These are phyloP conservation scores for Heterobasidion parviporum DNA, from an alignment of 1,284 basidiomycete genomes.

Conservation along the genomic window DNA sequence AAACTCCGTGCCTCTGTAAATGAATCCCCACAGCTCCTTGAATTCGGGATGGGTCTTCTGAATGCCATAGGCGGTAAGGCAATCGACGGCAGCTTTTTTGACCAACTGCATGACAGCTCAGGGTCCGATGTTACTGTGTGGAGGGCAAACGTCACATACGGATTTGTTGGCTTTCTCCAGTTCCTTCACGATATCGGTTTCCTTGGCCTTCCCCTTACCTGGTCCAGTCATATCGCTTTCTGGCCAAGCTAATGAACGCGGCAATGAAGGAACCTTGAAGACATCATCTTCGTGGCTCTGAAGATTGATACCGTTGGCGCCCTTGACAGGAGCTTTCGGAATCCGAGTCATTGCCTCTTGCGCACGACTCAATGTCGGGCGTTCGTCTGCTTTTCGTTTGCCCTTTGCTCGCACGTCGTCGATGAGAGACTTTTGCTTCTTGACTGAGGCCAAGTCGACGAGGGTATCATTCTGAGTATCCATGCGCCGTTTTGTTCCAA, in stretches of 20 bases:
- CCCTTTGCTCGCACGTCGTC: neutral
- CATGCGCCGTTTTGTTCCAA: constrained; percentile 19
- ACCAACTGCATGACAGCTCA: constrained; percentile 25
- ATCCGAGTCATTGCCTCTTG: constrained; percentile 20
- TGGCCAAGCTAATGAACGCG: constrained; percentile 16
- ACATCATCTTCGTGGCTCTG: constrained; percentile 11
- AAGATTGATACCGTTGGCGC: neutral
- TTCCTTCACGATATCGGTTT: constrained; percentile 15
- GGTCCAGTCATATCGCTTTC: constrained; percentile 15
- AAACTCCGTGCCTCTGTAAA: constrained; percentile 24
- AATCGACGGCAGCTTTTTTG: constrained; percentile 32
- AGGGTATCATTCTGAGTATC: constrained; percentile 6
- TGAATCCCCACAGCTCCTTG: constrained; percentile 22
- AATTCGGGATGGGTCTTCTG: constrained; percentile 53
- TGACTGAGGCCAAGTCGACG: neutral
- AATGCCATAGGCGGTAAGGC: constrained; percentile 33
- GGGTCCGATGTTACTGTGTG: neutral
- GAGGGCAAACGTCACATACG: constrained; percentile 13
- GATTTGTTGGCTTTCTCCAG: constrained; percentile 35
- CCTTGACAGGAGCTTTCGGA: constrained; percentile 6
- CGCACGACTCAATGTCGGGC: constrained; percentile 14
- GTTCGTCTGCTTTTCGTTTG: constrained; percentile 8
- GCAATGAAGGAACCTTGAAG: constrained; percentile 30
- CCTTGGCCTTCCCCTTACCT: constrained; percentile 20
- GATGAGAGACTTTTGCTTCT: neutral